Conservation (phyloP, 371 early-diverging fungal species). For the Chytridium lagenaria region DNA sequence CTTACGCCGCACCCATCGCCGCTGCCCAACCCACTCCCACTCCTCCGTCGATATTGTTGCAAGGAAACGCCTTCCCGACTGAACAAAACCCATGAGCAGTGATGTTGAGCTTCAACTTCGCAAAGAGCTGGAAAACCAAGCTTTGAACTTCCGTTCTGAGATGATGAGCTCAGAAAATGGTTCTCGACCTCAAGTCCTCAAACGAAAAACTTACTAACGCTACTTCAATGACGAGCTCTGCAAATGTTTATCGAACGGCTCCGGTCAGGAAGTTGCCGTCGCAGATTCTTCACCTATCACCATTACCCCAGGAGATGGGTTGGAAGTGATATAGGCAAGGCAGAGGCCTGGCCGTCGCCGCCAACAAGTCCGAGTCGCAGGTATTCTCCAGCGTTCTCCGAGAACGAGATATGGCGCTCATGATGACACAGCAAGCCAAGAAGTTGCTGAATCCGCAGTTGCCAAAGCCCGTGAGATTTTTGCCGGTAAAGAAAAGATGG, state of each 20-base stretch:
- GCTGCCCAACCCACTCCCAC: not conserved
- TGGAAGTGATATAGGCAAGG: too few relatives aligned
- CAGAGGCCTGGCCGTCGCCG: not conserved
- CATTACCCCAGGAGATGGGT: too few relatives aligned
- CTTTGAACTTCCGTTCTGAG: not conserved
- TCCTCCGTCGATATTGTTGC: not conserved
- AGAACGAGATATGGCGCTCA: constrained; percentile 11
- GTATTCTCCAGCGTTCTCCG: not conserved
- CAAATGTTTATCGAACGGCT: not conserved
- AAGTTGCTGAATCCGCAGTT: constrained; percentile 11
- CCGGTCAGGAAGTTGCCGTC: not conserved
- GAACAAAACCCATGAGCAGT: too few relatives aligned
- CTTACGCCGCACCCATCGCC: not conserved
- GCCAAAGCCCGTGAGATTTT: not conserved
- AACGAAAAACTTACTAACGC: not conserved
- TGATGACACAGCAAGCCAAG: constrained; percentile 11
- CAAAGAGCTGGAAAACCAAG: not conserved
- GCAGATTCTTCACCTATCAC: not conserved
- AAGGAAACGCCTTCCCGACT: too few relatives aligned
- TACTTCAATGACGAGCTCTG: not conserved
- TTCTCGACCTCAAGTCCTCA: not conserved
- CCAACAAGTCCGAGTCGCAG: not conserved
- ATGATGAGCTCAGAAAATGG: not conserved
- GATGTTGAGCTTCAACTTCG: not conserved
- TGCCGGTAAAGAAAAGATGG: constrained; percentile 7